Evolutionary conservation across 1,284 basidiomycete species (phyloP), one percentile per base, ranked within the genome.

Genomic region (Heliocybe sulcata): DNA sequence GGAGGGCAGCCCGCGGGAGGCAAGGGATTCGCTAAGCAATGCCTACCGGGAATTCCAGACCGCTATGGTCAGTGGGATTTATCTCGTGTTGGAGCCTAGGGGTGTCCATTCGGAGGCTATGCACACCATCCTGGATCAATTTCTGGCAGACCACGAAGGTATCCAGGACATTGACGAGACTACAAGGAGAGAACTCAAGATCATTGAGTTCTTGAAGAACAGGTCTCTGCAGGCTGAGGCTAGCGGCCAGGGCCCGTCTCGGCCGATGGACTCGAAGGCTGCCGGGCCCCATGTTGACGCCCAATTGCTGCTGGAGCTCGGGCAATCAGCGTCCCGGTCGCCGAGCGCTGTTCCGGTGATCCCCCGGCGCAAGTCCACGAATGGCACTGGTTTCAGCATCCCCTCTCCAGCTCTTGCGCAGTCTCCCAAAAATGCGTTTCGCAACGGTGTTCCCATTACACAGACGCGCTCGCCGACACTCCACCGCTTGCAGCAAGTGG

Each of bases 1-100:
- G 56, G 76, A 81, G 55, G 72, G 73, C 23, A 75, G 81, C 56
- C 74, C 83, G 1, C 79, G 79, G 61, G 83, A 87, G 63, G 77
- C 79, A 14, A 78, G 79, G 25, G 81, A 82, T 60, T 83, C 85
- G 48, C 75, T 90, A 35, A 83, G 87, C 59, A 90, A 88, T 59
- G 87, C 86, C 10, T 92, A 91, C 64, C 77, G 89, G 53, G 89
- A 91, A 63, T 92, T 92, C 68, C 88, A 91, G 66, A 85, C 88
- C 2, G 86, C 89, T 3, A 90, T 92, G 88, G 86, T 92, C 58
- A 86, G 85, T 58, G 90, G 90, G 8, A 90, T 92, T 55, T 90
- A 90, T 65, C 79, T 91, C 51, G 82, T 90, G 45, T 73, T 92
- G 20, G 81, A 92, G 59, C 90, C 88, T 1, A 80, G 75, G 51